Percentiles rank a stretch among this genome's conserved stretches.
Evolutionary conservation across 2,329 filamentous ascomycete species (phyloP).

Genomic region (Botrytis cinerea): DNA sequence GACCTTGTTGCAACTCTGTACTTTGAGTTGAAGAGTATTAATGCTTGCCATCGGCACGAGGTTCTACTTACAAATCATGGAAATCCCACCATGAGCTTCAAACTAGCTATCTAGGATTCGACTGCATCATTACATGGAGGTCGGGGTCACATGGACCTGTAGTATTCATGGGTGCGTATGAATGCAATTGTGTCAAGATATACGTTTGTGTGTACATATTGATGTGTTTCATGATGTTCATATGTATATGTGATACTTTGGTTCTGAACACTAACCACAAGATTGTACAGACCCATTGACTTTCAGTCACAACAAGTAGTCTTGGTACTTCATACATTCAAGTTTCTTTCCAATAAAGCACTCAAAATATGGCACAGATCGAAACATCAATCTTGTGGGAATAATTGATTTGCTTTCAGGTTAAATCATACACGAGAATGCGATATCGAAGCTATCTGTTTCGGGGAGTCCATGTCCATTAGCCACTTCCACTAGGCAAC

Average conservation of each 20-base stretch:
- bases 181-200: neutral
- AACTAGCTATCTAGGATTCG: neutral
- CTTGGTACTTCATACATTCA: neutral
- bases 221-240: neutral
- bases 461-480: neutral
- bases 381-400: neutral
- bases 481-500: slow-evolving; percentile 11
- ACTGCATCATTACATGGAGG: neutral
- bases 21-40: neutral
- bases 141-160: neutral
- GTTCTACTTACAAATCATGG: neutral
- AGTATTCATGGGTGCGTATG: neutral
- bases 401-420: neutral
- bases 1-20: neutral
- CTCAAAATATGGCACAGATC: neutral
- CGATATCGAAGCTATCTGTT: neutral
- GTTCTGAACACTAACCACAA: neutral
- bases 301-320: neutral
- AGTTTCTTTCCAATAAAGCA: neutral
- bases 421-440: neutral
- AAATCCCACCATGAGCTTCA: no score
- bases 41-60: neutral
- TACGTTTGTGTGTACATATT: neutral
- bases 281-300: no score
- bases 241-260: neutral